A percentile compares a stretch with the other conserved stretches of the same genome.
Evolutionary conservation across 1,284 basidiomycete species (phyloP).

Genomic region (Ustilago nuda): DNA sequence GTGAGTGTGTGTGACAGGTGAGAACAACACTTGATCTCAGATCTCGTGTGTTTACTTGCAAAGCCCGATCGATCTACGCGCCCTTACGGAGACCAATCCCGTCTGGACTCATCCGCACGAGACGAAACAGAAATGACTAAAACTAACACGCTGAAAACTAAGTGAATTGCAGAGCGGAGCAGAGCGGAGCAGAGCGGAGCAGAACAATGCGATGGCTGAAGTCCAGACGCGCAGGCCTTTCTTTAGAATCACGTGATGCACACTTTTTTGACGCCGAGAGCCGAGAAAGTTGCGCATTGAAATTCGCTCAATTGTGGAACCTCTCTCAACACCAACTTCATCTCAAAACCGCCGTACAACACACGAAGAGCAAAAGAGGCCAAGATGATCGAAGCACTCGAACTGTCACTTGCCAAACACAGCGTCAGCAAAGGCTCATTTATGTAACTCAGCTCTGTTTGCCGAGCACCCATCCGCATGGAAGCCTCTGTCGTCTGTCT

Average conservation of each 20-base stretch:
- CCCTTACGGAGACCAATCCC: conserved; percentile 9
- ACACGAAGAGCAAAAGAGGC: neutral
- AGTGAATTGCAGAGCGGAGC: too few species aligned
- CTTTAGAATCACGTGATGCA: too few species aligned
- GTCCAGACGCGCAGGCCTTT: too few species aligned
- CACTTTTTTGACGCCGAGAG: neutral
- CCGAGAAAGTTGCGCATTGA: too few species aligned
- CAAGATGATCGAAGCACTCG: neutral
- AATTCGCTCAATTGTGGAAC: conserved; percentile 6
- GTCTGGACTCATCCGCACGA: too few species aligned
- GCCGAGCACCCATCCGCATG: conserved; percentile 8
- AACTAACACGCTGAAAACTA: too few species aligned
- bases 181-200: too few species aligned
- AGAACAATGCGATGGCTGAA: too few species aligned
- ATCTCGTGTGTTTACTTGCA: neutral
- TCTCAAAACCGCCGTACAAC: neutral
- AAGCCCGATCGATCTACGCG: conserved; percentile 8
- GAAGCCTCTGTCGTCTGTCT: conserved; percentile 6
- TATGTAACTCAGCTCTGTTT: conserved; percentile 8
- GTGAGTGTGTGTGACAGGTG: conserved; percentile 4
- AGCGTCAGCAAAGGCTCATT: neutral
- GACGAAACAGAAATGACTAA: too few species aligned
- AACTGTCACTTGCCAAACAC: conserved; percentile 15
- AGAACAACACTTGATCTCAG: conserved; percentile 8
- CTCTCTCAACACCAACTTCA: conserved; percentile 20